These are phyloP conservation scores for Warburgia ugandensis DNA, from an alignment of 164 flowering plant species.

Conservation along the genomic window DNA sequence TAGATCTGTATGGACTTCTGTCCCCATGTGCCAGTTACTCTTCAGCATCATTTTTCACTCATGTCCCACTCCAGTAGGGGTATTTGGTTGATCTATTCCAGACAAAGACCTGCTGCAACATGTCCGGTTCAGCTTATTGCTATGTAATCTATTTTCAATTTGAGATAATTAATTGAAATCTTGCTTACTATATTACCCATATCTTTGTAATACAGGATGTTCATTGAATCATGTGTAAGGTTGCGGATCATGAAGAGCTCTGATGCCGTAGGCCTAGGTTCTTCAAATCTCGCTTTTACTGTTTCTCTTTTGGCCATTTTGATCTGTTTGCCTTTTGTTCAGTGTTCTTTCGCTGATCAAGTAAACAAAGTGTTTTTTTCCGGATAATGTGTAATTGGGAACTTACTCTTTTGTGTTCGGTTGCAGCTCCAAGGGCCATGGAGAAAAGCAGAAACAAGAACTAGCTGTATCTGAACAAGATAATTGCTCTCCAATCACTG, in stretches of 20 bases:
- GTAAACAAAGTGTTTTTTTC: too few relatives aligned
- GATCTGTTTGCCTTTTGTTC: too few relatives aligned
- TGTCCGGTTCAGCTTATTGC: too few relatives aligned
- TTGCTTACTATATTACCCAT: too few relatives aligned
- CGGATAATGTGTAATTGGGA: not conserved
- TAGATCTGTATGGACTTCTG: too few relatives aligned
- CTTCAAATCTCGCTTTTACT: slow-evolving; percentile 1
- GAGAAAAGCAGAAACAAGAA: slow-evolving; percentile 59
- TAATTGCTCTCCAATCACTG: slow-evolving; percentile 2
- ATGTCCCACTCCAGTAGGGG: too few relatives aligned
- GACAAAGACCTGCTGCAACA: too few relatives aligned
- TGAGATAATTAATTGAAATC: not conserved
- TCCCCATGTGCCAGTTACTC: too few relatives aligned
- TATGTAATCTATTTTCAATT: not conserved
- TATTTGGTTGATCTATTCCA: too few relatives aligned
- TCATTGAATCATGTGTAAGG: slow-evolving; percentile 76
- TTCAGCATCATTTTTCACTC: too few relatives aligned
- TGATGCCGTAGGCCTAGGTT: slow-evolving; percentile 95
- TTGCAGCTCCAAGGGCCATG: slow-evolving; percentile 76
- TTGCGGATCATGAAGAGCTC: slow-evolving; percentile 86
- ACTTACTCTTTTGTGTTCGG: not conserved
- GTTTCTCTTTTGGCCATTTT: not conserved
- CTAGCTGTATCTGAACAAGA: slow-evolving; percentile 27
- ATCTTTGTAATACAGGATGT: too few relatives aligned
- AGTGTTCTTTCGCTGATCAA: too few relatives aligned